Evolutionary conservation across 345 rosid species (phyloP).

Genomic region (Passiflora organensis): DNA sequence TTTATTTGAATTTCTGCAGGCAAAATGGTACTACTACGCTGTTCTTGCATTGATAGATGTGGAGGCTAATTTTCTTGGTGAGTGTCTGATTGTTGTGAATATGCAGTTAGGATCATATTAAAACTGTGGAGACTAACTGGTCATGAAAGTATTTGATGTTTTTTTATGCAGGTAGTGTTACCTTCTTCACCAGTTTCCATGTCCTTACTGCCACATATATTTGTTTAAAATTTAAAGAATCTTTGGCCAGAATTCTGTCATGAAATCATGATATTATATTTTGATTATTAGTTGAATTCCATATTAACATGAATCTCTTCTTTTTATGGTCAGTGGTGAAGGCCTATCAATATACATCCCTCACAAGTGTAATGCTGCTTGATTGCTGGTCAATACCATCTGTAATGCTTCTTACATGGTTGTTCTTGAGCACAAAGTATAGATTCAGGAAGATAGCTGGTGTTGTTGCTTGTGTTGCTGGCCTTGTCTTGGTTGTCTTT

Average conservation of each 20-base stretch:
- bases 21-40: slow-evolving; percentile 74
- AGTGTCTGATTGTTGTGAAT: slow-evolving; percentile 17
- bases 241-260: too few species aligned
- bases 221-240: too few species aligned
- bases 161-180: not conserved
- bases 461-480: slow-evolving; percentile 66
- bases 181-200: not conserved
- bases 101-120: not conserved
- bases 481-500: slow-evolving; percentile 76
- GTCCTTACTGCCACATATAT: not conserved
- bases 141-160: too few species aligned
- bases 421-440: slow-evolving; percentile 74
- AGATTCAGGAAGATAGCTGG: slow-evolving; percentile 71
- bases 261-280: not conserved
- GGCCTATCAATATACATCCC: slow-evolving; percentile 80
- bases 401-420: slow-evolving; percentile 76
- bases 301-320: too few species aligned
- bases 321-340: slow-evolving; percentile 63
- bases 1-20: slow-evolving; percentile 45
- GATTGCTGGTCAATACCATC: slow-evolving; percentile 95
- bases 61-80: slow-evolving; percentile 89
- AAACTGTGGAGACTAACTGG: too few species aligned
- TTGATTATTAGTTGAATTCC: slow-evolving; percentile 11
- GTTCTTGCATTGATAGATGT: slow-evolving; percentile 75
- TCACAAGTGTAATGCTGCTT: slow-evolving; percentile 87